Base-by-base conservation (phyloP, 169 alveolate genomes). In the Theileria parva region DNA sequence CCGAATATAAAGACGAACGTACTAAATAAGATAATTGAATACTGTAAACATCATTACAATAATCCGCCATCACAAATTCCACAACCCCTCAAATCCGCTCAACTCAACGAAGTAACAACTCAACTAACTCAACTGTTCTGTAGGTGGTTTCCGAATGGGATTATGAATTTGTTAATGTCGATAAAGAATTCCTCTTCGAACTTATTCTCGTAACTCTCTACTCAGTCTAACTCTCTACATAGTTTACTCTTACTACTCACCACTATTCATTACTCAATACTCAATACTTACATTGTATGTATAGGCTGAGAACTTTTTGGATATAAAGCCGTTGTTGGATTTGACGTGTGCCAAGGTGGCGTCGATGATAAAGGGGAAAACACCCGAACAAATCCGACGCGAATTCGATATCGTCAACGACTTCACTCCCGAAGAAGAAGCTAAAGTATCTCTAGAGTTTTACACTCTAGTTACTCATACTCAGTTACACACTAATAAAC, bases 401-500 rank as follows among this genome's bases (percentile, higher is more conserved):
- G 95, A 93, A 34, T 96, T 97, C 78, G 95, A 95, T 74, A 96
- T 95, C 61, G 94, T 95, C 69, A 97, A 96, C 84, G 99, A 97
- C 78, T 95, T 96, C 77, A 96, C 98, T 21, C 98, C 98, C n/a
- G 99, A 95, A 71, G 99, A 97, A 85, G 99, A 97, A 72, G 95
- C 87, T 28, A 85, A 66, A 88, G 94, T 89, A 19, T 57, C 77
- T 53, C 30, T 15, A 28, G 17, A 15, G 32, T n/a, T n/a, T n/a
- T n/a, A n/a, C n/a, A n/a, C n/a, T n/a, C n/a, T n/a, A 32, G 37
- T 32, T 44, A 65, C 60, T 32, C 12, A 65, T 44, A 44, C 17
- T 37, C 37, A 61, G 69, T 11, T 21, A 61, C 53, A 61, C 53
- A 61, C 17, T 9, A 61, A 12, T 61, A 21, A 61, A 12, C 50